These are phyloP conservation scores for Irpex sp. DNA, from an alignment of 1,284 basidiomycete species.

Conservation along the genomic window DNA sequence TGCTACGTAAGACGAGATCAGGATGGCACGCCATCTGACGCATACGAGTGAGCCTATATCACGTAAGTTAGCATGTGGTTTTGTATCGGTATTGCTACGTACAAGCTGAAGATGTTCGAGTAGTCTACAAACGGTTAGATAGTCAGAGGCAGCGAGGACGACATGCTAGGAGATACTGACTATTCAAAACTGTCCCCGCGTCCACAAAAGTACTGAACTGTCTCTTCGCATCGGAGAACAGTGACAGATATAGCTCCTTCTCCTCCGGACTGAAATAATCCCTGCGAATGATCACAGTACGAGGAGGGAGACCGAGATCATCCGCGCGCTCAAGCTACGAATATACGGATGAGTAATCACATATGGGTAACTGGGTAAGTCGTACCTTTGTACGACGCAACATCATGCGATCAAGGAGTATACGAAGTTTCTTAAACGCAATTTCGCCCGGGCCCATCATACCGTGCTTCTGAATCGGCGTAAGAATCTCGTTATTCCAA, in stretches of 20 bases:
- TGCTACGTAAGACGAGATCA: constrained; percentile 91
- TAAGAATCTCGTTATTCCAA: constrained; percentile 93
- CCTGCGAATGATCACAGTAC: constrained; percentile 84
- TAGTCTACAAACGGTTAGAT: constrained; percentile 59
- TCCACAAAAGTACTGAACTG: constrained; percentile 91
- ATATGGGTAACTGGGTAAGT: neutral
- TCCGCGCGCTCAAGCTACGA: constrained; percentile 88
- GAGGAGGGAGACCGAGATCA: constrained; percentile 95
- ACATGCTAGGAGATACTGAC: constrained; percentile 43
- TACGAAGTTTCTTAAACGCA: constrained; percentile 90
- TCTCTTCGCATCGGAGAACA: constrained; percentile 92
- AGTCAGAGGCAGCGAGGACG: neutral
- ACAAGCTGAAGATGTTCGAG: constrained; percentile 91
- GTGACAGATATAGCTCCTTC: constrained; percentile 90
- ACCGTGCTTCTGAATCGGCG: constrained; percentile 86
- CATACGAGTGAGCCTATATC: constrained; percentile 76
- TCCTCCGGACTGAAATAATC: constrained; percentile 97
- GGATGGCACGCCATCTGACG: constrained; percentile 96
- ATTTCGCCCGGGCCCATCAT: constrained; percentile 70
- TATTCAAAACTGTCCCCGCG: constrained; percentile 89
- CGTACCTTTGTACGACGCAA: constrained; percentile 78
- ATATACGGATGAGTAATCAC: constrained; percentile 6
- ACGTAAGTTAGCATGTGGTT: neutral
- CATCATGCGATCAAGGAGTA: constrained; percentile 95
- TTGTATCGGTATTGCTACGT: constrained; percentile 23